Conservation (phyloP, 768 basidiomycete species). For the Lyophyllum shimeji region DNA sequence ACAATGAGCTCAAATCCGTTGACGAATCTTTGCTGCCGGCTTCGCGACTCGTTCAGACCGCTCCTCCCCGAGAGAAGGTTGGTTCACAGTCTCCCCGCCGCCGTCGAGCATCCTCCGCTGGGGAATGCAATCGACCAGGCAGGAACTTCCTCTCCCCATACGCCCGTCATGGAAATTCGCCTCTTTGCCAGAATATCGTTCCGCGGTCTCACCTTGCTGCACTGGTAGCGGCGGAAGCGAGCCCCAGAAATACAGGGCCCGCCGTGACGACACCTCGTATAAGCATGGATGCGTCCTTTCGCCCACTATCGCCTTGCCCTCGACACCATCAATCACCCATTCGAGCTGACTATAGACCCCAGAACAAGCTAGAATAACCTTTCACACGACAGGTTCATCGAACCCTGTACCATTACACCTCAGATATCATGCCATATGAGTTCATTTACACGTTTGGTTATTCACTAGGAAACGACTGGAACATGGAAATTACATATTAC, state of each 20-base stretch:
- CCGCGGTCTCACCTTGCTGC: constrained; percentile 24
- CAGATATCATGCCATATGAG: not conserved
- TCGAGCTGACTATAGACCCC: no score
- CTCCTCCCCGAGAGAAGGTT: not conserved
- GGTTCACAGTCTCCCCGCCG: constrained; percentile 21
- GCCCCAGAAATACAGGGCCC: not conserved
- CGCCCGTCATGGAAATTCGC: not conserved
- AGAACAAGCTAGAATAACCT: not conserved
- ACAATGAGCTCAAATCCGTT: not conserved
- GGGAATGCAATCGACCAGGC: constrained; percentile 28
- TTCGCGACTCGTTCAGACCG: not conserved
- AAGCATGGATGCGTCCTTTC: not conserved
- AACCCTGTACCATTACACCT: not conserved
- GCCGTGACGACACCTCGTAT: not conserved
- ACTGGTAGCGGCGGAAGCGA: constrained; percentile 16
- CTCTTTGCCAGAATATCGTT: constrained; percentile 22
- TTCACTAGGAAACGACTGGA: not conserved
- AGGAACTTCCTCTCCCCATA: constrained; percentile 1
- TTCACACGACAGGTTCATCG: not conserved
- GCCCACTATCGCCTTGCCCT: constrained; percentile 18
- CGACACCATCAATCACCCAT: constrained; percentile 4
- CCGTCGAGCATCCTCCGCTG: constrained; percentile 48
- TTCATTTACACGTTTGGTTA: not conserved
- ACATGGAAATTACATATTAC: not conserved
- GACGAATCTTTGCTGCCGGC: not conserved